phyloP scores from a whole-genome alignment of 2,329 filamentous ascomycete genomes.

The Colletotrichum sp. region DNA sequence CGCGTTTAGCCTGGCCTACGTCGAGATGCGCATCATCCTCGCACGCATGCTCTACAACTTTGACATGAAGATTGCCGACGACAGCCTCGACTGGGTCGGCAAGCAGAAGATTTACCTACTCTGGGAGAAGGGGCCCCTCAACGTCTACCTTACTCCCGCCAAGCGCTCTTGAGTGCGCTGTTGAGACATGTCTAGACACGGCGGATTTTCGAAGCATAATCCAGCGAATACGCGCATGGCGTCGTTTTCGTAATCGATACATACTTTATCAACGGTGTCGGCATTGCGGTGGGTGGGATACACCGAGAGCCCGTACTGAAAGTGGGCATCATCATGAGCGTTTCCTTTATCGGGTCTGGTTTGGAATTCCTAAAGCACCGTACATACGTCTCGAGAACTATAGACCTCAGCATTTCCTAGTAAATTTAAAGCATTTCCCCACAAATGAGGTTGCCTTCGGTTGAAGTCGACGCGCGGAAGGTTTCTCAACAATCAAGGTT shows the following conservation, averaged over 20 bases:
- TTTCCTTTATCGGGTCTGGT: background rate
- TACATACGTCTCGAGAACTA: background rate
- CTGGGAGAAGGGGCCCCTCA: constrained; percentile 14
- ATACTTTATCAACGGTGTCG: background rate
- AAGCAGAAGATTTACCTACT: constrained; percentile 15
- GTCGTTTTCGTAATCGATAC: background rate
- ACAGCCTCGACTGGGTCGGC: constrained; percentile 38
- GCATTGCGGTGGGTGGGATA: background rate
- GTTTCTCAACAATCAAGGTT: background rate
- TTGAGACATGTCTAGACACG: background rate
- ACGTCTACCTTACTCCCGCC: constrained; percentile 9
- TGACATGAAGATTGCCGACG: constrained; percentile 42
- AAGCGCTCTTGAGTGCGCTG: background rate
- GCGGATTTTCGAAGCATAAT: background rate
- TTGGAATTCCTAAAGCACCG: background rate
- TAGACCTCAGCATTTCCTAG: background rate
- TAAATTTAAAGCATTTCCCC: background rate
- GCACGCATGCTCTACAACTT: constrained; percentile 50
- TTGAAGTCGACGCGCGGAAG: rapidly evolving
- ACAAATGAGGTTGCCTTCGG: background rate
- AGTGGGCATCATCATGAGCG: background rate
- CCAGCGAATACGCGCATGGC: background rate
- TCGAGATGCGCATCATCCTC: constrained; percentile 53
- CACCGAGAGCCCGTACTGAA: background rate
- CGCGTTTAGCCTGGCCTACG: constrained; percentile 41